Evolutionary conservation across 2,329 filamentous ascomycete species (phyloP).

Genomic region (Rhinocladiella mackenziei): DNA sequence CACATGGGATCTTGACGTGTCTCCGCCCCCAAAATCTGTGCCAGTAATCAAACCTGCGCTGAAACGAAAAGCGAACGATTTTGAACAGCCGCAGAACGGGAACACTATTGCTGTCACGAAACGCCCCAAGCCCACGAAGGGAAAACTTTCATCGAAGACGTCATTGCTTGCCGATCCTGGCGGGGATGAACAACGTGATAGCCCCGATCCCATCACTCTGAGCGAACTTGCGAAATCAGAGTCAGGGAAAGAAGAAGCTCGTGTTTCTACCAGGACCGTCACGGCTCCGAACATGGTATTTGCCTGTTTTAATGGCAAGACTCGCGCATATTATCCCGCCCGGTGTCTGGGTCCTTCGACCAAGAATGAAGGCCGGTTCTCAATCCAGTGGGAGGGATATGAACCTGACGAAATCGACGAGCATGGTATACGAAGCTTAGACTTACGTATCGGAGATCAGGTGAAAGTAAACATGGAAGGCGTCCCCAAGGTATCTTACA

Average conservation of each 20-base stretch:
- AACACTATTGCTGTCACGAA: background rate
- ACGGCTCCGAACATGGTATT: slow-evolving; percentile 53
- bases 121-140: background rate
- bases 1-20: slow-evolving; percentile 42
- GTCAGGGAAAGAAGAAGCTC: background rate
- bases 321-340: slow-evolving; percentile 56
- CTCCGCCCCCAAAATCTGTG: slow-evolving; percentile 32
- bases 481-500: slow-evolving; percentile 42
- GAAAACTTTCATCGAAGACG: background rate
- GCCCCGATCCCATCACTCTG: background rate
- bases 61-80: slow-evolving; percentile 13
- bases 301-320: slow-evolving; percentile 55
- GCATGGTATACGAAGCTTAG: slow-evolving; percentile 42
- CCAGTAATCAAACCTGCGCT: slow-evolving; percentile 6
- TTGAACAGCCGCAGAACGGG: background rate
- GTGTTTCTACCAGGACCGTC: slow-evolving; percentile 14
- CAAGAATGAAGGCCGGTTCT: slow-evolving; percentile 41
- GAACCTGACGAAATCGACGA: slow-evolving; percentile 39
- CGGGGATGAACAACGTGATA: background rate
- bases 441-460: slow-evolving; percentile 43
- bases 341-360: slow-evolving; percentile 51
- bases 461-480: slow-evolving; percentile 46
- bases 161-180: background rate
- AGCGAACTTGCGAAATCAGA: slow-evolving; percentile 13
- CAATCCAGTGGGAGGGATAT: slow-evolving; percentile 46